Conservation (phyloP, 805 yeast species). For the Wickerhamiella nectarea region DNA sequence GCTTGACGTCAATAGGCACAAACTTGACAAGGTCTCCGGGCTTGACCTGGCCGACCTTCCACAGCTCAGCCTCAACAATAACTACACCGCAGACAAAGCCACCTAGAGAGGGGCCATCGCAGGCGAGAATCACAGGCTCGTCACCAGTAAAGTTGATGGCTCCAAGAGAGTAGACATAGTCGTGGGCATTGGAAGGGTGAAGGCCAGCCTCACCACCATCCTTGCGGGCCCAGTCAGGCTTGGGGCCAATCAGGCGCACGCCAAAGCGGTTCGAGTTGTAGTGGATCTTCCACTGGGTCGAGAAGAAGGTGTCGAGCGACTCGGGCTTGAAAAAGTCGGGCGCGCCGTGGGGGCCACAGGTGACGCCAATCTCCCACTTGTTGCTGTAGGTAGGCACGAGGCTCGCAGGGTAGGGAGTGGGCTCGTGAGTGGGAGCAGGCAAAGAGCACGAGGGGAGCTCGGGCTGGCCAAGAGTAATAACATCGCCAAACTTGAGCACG, state of each 20-base stretch:
- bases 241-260: slow-evolving; percentile 86
- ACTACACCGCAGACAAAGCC: slow-evolving; percentile 97
- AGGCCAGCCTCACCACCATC: slow-evolving; percentile 98
- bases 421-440: slow-evolving; percentile 59
- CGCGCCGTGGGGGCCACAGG: slow-evolving; percentile 96
- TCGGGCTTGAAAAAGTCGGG: slow-evolving; percentile 84
- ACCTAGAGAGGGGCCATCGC: slow-evolving; percentile 96
- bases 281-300: slow-evolving; percentile 81
- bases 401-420: slow-evolving; percentile 41
- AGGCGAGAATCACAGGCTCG: slow-evolving; percentile 91
- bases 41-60: slow-evolving; percentile 96
- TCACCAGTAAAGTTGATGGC: slow-evolving; percentile 98
- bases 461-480: slow-evolving; percentile 73
- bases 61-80: slow-evolving; percentile 88
- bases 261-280: slow-evolving; percentile 96
- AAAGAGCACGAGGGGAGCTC: slow-evolving; percentile 49
- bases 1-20: slow-evolving; percentile 56
- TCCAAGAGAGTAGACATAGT: slow-evolving; percentile 90
- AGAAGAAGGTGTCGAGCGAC: slow-evolving; percentile 61
- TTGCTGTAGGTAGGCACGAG: slow-evolving; percentile 41
- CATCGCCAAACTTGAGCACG: slow-evolving; percentile 83
- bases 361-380: slow-evolving; percentile 80
- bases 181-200: slow-evolving; percentile 98
- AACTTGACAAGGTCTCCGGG: slow-evolving; percentile 83
- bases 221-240: slow-evolving; percentile 89